Conservation (phyloP, 2,329 filamentous ascomycete species). For the Phoma sp. region DNA sequence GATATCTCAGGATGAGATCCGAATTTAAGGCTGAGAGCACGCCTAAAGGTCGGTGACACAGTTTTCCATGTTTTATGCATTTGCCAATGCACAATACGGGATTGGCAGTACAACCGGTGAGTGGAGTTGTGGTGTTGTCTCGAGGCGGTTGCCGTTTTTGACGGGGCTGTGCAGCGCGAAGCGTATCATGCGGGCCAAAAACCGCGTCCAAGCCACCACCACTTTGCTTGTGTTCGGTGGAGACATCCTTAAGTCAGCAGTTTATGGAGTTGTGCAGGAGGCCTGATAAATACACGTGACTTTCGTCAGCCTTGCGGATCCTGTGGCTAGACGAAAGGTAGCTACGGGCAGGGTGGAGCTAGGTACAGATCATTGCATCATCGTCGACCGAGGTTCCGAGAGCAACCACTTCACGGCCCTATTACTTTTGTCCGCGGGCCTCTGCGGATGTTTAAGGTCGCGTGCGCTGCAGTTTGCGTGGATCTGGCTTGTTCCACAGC, state of each 20-base stretch:
- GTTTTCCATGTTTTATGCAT: not conserved
- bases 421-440: slow-evolving; percentile 9
- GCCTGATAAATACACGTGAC: slow-evolving; percentile 11
- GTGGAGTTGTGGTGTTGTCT: not conserved
- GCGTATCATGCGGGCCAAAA: not conserved
- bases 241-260: not conserved
- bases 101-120: slow-evolving; percentile 3
- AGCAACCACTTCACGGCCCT: slow-evolving; percentile 8
- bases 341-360: not conserved
- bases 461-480: slow-evolving; percentile 6
- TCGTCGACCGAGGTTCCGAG: slow-evolving; percentile 10
- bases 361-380: slow-evolving; percentile 14
- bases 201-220: slow-evolving; percentile 2
- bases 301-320: not conserved
- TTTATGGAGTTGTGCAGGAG: not conserved
- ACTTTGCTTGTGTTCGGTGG: not conserved
- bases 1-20: not conserved
- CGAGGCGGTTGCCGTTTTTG: not conserved
- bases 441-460: slow-evolving; percentile 17
- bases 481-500: not conserved
- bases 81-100: not conserved
- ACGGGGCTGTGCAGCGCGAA: slow-evolving; percentile 9
- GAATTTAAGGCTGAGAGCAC: slow-evolving; percentile 1
- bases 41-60: slow-evolving; percentile 5
- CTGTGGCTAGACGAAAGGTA: slow-evolving; percentile 5